phyloP scores from a whole-genome alignment of 805 yeast species.

The Starmerella floricola region DNA sequence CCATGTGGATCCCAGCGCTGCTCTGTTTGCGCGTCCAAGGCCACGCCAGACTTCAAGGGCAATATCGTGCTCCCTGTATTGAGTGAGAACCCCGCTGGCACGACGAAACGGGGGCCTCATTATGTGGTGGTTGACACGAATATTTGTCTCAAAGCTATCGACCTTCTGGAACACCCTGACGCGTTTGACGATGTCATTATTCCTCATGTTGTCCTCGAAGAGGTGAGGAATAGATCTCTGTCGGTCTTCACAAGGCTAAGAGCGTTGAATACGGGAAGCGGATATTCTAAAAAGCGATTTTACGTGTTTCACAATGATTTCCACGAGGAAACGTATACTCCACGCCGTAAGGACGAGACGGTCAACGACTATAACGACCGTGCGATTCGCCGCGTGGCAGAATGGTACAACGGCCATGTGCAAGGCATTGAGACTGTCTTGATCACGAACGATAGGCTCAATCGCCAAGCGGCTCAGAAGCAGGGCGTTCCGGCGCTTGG shows the following conservation, averaged over 20 bases:
- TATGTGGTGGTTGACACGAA: conserved; percentile 82
- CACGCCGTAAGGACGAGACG: conserved; percentile 52
- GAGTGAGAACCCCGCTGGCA: conserved; percentile 31
- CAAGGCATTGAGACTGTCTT: conserved; percentile 27
- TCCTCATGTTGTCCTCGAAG: conserved; percentile 93
- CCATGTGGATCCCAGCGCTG: conserved; percentile 79
- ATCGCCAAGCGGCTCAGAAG: conserved; percentile 42
- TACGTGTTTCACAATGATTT: conserved; percentile 91
- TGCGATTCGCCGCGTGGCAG: conserved; percentile 64
- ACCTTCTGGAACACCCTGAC: conserved; percentile 62
- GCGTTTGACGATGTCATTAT: conserved; percentile 80
- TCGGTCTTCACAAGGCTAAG: conserved; percentile 82
- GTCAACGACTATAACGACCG: conserved; percentile 87
- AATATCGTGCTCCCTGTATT: conserved; percentile 54
- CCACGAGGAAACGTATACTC: conserved; percentile 53
- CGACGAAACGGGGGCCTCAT: conserved; percentile 48
- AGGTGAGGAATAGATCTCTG: conserved; percentile 73
- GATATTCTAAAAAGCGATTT: conserved; percentile 58
- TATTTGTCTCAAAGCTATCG: conserved; percentile 77
- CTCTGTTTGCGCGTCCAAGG: conserved; percentile 43
- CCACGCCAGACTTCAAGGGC: conserved; percentile 45
- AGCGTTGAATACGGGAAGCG: conserved; percentile 44
- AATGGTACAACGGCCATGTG: conserved; percentile 64
- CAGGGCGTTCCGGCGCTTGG: conserved; percentile 47
- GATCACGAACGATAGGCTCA: conserved; percentile 68